Base-by-base conservation (phyloP, 306 rosid genomes). In the Amphicarpaea edgeworthii region DNA sequence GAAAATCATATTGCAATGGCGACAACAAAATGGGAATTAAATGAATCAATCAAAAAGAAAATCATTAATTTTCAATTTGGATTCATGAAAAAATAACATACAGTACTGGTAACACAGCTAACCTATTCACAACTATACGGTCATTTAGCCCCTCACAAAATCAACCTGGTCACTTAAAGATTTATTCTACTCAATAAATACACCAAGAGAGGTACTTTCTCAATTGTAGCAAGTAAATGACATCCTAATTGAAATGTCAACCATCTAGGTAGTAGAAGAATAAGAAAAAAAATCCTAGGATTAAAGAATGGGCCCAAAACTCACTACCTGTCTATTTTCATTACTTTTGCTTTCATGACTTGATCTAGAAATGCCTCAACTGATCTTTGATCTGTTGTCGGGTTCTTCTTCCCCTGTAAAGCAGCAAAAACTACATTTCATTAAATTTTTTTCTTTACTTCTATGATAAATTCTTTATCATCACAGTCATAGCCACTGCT, bases 391-490 rank as follows among this genome's bases (percentile, higher is more conserved):
- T 92, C 92, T 43, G 97, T 92, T 26, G 92, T 88, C 0, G 96
- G 97, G 77, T 95, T 95, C 88, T 65, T 92, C 93, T 92, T 95
- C 70, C 99, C 97, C 97, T 92, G 90, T 6, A 75, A 82, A 81
- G 79, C 67, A 81, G 83, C 38, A 77, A 82, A 68, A 68, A 58
- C 9, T 11, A 61, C 28, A 24, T 40, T 45, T 47, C 68, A 40
- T 21, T 21, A n/a, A n/a, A 40, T 70, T 12, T 62, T 14, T 12
- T 76, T 51, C 8, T 16, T 26, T 9, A 38, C 46, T 58, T 45
- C 24, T 34, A 3, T 60, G 37, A 47, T 55, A 21, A 43, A 26
- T 40, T 32, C 51, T 46, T 45, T 24, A 79, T 75, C 66, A 69
- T 41, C 79, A 70, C 5, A 23, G 28, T 55, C 72, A 42, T 15